Conservation (phyloP, 192 early-diverging fungal species). For the Lobosporangium transversale region DNA sequence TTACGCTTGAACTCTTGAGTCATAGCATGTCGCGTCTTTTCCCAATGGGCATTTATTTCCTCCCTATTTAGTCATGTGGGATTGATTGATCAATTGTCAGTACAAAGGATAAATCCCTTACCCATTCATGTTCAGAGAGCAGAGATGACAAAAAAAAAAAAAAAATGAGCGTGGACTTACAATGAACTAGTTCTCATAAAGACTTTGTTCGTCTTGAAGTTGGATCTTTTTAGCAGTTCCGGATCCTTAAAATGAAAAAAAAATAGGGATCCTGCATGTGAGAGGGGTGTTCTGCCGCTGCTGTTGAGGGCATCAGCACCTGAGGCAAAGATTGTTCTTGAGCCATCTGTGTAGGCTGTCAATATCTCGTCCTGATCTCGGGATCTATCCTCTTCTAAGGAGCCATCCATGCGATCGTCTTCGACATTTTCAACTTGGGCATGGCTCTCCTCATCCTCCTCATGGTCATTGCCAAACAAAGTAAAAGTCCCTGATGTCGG, state of each 20-base stretch:
- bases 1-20: constrained; percentile 74
- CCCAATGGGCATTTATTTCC: constrained; percentile 64
- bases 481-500: constrained; percentile 53
- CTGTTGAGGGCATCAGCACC: constrained; percentile 16
- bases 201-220: constrained; percentile 52
- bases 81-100: neutral
- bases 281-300: constrained; percentile 14
- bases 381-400: constrained; percentile 18
- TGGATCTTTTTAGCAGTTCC: constrained; percentile 45
- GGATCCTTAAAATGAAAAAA: constrained; percentile 59
- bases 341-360: constrained; percentile 18
- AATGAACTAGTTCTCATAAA: constrained; percentile 58
- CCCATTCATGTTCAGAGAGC: too few relatives aligned
- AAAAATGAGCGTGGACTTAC: constrained; percentile 32
- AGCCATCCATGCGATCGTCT: constrained; percentile 29
- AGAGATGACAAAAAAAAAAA: neutral
- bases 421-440: constrained; percentile 29
- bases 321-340: constrained; percentile 28
- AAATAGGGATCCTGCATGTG: constrained; percentile 51
- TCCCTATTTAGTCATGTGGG: constrained; percentile 52
- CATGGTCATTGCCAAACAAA: constrained; percentile 57
- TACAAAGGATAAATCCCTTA: too few relatives aligned
- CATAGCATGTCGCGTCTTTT: constrained; percentile 62
- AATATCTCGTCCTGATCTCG: constrained; percentile 18
- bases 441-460: constrained; percentile 31